These are phyloP conservation scores for Zizania palustris DNA, from an alignment of 202 grass and related monocot genomes.

Conservation along the genomic window DNA sequence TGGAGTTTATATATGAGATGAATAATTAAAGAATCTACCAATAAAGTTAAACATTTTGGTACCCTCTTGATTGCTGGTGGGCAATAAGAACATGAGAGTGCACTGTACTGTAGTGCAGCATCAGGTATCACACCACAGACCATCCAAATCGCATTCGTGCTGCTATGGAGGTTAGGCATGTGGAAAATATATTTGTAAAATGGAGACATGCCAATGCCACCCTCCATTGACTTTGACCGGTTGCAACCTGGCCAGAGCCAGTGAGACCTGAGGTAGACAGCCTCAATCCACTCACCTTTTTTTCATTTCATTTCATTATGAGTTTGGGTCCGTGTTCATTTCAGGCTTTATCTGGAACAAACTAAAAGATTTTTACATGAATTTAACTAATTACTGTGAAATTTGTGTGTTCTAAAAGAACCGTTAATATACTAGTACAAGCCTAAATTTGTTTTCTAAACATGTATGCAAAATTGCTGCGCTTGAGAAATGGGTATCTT, in stretches of 20 bases:
- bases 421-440: too few relatives aligned
- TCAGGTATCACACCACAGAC: conserved; percentile 31
- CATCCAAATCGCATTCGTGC: conserved; percentile 9
- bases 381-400: too few relatives aligned
- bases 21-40: not conserved
- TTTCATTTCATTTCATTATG: too few relatives aligned
- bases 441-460: too few relatives aligned
- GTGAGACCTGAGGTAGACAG: conserved; percentile 10
- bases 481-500: too few relatives aligned
- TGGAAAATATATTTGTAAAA: conserved; percentile 40
- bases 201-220: conserved; percentile 33
- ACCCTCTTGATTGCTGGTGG: not conserved
- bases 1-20: not conserved
- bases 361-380: too few relatives aligned
- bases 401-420: too few relatives aligned
- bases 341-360: too few relatives aligned
- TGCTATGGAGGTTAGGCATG: conserved; percentile 37
- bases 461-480: too few relatives aligned
- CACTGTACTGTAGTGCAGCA: not conserved
- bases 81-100: not conserved
- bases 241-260: conserved; percentile 26
- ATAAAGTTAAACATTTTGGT: not conserved
- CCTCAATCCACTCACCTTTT: not conserved
- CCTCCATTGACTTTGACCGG: conserved; percentile 41
- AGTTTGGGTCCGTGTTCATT: too few relatives aligned